phyloP scores from a whole-genome alignment of 2,329 filamentous ascomycete species.

The Xylariales sp. region DNA sequence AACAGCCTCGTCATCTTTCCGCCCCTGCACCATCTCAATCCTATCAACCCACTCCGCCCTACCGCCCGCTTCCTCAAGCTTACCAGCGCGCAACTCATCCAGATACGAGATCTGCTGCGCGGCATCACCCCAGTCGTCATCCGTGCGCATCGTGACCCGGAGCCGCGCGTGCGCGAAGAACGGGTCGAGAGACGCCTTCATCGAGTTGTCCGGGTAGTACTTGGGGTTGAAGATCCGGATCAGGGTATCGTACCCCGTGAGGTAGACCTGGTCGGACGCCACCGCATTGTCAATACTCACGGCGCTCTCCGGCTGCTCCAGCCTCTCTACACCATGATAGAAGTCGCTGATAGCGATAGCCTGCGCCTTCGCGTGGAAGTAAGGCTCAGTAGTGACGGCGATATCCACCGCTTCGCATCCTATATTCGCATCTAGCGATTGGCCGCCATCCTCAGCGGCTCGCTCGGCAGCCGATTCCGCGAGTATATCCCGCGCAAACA shows the following conservation, averaged over 20 bases:
- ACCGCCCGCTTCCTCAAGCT: conserved; percentile 65
- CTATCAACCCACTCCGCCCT: conserved; percentile 66
- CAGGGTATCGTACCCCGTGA: conserved; percentile 81
- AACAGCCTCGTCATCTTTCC: conserved; percentile 43
- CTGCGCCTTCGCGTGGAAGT: conserved; percentile 77
- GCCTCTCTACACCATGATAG: conserved; percentile 49
- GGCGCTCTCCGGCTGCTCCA: neutral
- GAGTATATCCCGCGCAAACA: conserved; percentile 70
- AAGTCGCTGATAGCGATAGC: conserved; percentile 63
- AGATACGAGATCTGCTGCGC: conserved; percentile 68
- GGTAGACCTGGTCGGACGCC: conserved; percentile 68
- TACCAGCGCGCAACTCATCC: conserved; percentile 58
- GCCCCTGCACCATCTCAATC: conserved; percentile 69
- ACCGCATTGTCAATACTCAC: conserved; percentile 9
- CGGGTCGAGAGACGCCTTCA: conserved; percentile 67
- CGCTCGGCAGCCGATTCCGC: neutral
- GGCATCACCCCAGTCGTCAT: conserved; percentile 68
- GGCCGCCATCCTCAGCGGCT: neutral
- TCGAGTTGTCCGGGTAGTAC: conserved; percentile 69
- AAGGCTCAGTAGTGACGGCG: conserved; percentile 76
- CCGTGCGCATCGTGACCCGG: conserved; percentile 72
- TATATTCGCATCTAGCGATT: neutral
- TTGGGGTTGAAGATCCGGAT: conserved; percentile 77
- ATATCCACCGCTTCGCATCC: conserved; percentile 65
- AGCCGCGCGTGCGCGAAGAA: conserved; percentile 73